Evolutionary conservation across 306 rosid genomes (phyloP), one percentile per base, ranked within the genome.

Genomic region (Pterocarpus macrocarpus): DNA sequence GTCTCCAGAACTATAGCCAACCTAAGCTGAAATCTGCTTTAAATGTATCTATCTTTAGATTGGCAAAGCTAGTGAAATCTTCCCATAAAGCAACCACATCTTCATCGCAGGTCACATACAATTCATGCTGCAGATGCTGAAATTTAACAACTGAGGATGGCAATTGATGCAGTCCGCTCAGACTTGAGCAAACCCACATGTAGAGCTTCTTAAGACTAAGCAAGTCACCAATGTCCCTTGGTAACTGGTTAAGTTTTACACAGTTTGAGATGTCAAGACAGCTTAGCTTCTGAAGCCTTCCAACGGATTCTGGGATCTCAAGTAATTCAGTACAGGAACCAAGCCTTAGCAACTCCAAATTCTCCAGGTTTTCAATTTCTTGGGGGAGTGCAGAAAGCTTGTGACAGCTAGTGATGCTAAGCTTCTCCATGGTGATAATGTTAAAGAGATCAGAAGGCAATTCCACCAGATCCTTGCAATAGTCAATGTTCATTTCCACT

Each of bases 391-490:
- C 28, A 30, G 49, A 65, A 52, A 84, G 67, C 28, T 77, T 83
- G 73, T 86, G 87, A 44, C 89, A 86, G 22, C 75, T 84, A 9
- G 86, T 87, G 81, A 87, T 32, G 1, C 71, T 78, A 10, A 87
- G 83, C 53, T 65, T 87, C 77, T 52, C 36, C 38, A 87, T 44
- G n/a, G 78, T 6, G 8, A 4, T 53, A 3, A 84, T 75, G 8
- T 84, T 30, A 17, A 85, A 87, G 2, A 87, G 34, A 11, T 38
- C 80, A 47, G 28, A 2, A 28, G 86, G 90, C 75, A 84, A 45
- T 50, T 59, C 39, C 49, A 43, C 72, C 15, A 87, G 39, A 71
- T 85, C 82, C 71, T 74, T 81, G 79, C 90, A 75, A 69, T 87
- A 84, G 70, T 87, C 87, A 63, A 87, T 73, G 66, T 58, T 84